Conservation (phyloP, 208 protist species). For the Wallacemonas sp. region DNA sequence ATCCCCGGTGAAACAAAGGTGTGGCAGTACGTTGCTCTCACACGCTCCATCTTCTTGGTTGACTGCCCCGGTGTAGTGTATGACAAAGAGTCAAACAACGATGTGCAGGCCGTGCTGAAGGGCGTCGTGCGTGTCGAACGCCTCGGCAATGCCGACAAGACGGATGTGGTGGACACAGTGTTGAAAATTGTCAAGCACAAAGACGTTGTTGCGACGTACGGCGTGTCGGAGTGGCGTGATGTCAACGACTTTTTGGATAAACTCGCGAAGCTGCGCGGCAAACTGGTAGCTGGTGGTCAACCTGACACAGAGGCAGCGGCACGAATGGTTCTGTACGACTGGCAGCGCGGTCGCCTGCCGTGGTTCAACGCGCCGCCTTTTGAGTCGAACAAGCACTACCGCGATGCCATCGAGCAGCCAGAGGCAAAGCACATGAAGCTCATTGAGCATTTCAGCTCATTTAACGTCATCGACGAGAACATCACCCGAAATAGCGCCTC, state of each 20-base stretch:
- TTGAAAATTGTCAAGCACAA: constrained; percentile 95
- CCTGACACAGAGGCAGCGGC: constrained; percentile 94
- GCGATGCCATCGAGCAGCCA: constrained; percentile 61
- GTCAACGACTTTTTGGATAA: constrained; percentile 97
- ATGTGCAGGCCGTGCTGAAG: constrained; percentile 98
- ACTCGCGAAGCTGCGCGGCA: constrained; percentile 93
- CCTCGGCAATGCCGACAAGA: constrained; percentile 91
- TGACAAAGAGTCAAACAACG: constrained; percentile 90
- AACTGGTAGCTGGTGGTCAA: constrained; percentile 94
- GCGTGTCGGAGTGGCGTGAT: constrained; percentile 92
- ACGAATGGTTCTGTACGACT: constrained; percentile 98
- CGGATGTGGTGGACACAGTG: constrained; percentile 93
- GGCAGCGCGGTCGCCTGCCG: constrained; percentile 95
- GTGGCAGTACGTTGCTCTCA: constrained; percentile 99
- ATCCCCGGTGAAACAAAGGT: constrained; percentile 99
- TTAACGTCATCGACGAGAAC: constrained; percentile 82
- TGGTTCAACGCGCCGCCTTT: constrained; percentile 95
- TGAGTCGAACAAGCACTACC: constrained; percentile 87
- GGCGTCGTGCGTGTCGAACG: constrained; percentile 96
- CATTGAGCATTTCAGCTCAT: constrained; percentile 84
- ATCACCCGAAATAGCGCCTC: constrained; percentile 32
- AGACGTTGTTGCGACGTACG: constrained; percentile 96
- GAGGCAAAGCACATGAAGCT: constrained; percentile 82
- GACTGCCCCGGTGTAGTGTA: constrained; percentile 99
- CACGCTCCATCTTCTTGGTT: constrained; percentile 98